phyloP scores from a whole-genome alignment of 257 asterid genomes.

The Solanum chmielewskii region DNA sequence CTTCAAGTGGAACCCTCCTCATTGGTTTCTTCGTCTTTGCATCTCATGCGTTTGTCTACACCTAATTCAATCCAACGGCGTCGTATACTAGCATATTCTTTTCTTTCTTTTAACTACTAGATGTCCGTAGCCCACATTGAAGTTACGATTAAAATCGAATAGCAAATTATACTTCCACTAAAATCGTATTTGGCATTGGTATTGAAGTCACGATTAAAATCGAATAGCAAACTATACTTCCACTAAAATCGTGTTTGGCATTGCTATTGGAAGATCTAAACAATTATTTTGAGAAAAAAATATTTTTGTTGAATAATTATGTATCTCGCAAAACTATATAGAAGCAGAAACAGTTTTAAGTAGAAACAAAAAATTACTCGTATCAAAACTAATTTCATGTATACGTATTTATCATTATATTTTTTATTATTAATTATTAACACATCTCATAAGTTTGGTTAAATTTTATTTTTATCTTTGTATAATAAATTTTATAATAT shows the following conservation, averaged over 20 bases:
- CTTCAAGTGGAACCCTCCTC: not conserved
- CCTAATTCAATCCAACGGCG: not conserved
- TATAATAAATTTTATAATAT: no score
- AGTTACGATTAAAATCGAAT: no score
- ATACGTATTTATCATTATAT: not conserved
- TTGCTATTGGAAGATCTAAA: no score
- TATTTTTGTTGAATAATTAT: no score
- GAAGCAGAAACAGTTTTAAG: not conserved
- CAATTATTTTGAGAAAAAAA: not conserved
- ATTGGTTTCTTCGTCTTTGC: not conserved
- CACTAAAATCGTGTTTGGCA: not conserved
- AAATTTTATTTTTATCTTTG: no score
- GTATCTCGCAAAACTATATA: no score
- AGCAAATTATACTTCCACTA: not conserved
- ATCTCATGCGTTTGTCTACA: not conserved
- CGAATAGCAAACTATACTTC: no score
- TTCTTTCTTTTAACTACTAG: not conserved
- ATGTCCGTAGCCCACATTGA: not conserved
- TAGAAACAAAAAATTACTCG: no score
- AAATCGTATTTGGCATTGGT: no score
- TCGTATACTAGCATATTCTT: not conserved
- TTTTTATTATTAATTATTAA: no score
- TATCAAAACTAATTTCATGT: not conserved
- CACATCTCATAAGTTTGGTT: not conserved
- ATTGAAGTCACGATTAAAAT: no score